Conservation (phyloP, 2,329 filamentous ascomycete genomes). For the Fonsecaea pugnacius region DNA sequence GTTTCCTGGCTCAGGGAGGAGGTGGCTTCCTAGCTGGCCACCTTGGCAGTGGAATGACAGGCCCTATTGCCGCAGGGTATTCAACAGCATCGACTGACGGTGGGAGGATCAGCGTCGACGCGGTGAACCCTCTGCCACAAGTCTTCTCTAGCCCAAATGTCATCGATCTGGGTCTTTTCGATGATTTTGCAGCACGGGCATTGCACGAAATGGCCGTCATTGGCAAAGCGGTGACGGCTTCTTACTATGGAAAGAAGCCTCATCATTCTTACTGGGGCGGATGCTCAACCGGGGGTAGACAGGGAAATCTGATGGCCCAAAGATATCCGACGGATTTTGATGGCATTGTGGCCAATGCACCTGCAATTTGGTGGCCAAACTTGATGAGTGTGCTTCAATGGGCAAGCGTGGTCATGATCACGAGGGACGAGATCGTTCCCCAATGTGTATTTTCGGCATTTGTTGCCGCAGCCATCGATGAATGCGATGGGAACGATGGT, state of each 20-base stretch:
- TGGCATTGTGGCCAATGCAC: slow-evolving; percentile 39
- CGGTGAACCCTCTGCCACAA: slow-evolving; percentile 14
- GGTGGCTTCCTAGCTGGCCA: slow-evolving; percentile 40
- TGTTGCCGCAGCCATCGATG: too few species aligned
- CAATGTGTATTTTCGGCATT: too few species aligned
- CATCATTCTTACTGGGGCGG: slow-evolving; percentile 57
- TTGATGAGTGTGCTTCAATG: too few species aligned
- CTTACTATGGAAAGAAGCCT: slow-evolving; percentile 24
- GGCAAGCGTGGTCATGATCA: too few species aligned
- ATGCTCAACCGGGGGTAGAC: slow-evolving; percentile 64
- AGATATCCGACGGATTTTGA: slow-evolving; percentile 38
- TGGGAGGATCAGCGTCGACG: slow-evolving; percentile 22
- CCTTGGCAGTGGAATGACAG: slow-evolving; percentile 19
- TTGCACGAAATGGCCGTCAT: slow-evolving; percentile 45
- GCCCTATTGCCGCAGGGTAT: slow-evolving; percentile 28
- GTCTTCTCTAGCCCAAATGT: slow-evolving; percentile 37
- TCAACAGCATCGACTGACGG: slow-evolving; percentile 34
- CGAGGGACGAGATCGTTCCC: too few species aligned
- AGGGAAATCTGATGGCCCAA: slow-evolving; percentile 58
- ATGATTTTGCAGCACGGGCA: slow-evolving; percentile 44
- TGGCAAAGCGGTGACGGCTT: slow-evolving; percentile 24
- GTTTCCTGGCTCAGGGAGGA: slow-evolving; percentile 48
- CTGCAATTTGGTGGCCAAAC: slow-evolving; percentile 34
- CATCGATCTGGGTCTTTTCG: slow-evolving; percentile 41
- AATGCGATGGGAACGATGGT: too few species aligned